Percentiles rank a stretch among this genome's conserved stretches.
Conservation (phyloP, 352 stramenopile genomes). For the Globisporangium acanthophoron region DNA sequence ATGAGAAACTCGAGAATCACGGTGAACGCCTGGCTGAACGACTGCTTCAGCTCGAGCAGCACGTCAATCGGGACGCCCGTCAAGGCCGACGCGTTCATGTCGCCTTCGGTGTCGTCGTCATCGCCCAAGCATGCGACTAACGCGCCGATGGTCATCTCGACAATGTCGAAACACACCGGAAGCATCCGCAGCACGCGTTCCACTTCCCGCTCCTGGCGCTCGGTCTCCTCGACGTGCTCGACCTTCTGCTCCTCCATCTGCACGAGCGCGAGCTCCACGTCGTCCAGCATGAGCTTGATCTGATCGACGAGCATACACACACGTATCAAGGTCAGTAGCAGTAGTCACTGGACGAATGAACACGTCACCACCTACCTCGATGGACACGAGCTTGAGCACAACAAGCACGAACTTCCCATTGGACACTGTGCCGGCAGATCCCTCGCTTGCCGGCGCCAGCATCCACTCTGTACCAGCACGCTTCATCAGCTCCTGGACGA, state of each 20-base stretch:
- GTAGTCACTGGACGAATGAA: neutral
- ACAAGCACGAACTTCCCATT: constrained; percentile 72
- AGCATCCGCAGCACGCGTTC: constrained; percentile 51
- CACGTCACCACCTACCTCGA: constrained; percentile 41
- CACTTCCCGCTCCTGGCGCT: constrained; percentile 46
- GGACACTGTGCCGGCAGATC: constrained; percentile 39
- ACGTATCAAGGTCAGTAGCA: no score
- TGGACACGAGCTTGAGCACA: constrained; percentile 69
- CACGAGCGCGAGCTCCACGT: constrained; percentile 66
- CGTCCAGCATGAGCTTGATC: constrained; percentile 85
- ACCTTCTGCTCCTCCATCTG: constrained; percentile 58
- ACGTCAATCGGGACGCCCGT: constrained; percentile 59
- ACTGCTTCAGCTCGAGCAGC: constrained; percentile 67
- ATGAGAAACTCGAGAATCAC: constrained; percentile 73
- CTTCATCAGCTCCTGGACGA: constrained; percentile 59
- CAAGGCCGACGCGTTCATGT: constrained; percentile 18
- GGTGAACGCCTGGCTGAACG: constrained; percentile 61
- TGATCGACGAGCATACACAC: constrained; percentile 6
- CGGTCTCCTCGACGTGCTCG: constrained; percentile 33
- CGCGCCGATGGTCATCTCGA: constrained; percentile 64
- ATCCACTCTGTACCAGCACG: constrained; percentile 59
- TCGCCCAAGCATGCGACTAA: constrained; percentile 40
- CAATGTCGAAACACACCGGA: constrained; percentile 70
- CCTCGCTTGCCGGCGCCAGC: constrained; percentile 32
- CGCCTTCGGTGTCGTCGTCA: constrained; percentile 1